Evolutionary conservation across 129 eudicot species (phyloP).

Genomic region (Helichrysum umbraculigerum): DNA sequence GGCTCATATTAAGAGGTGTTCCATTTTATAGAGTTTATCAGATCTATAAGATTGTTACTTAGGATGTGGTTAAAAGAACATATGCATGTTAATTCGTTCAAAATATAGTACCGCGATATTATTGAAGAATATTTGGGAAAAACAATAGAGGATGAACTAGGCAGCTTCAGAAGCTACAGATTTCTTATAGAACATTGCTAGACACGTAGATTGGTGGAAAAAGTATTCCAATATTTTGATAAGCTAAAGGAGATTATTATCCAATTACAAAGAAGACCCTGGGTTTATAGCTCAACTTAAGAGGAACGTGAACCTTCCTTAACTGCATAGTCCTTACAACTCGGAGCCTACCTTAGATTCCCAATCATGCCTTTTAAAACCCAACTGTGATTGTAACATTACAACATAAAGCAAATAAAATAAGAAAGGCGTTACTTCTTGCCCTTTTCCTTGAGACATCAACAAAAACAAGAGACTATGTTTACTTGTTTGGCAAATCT

Average conservation of each 20-base stretch:
- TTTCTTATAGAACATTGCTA: neutral
- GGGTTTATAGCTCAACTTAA: neutral
- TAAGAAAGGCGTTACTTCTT: neutral
- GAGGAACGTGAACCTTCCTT: neutral
- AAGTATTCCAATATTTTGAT: no score
- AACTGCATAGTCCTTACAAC: neutral
- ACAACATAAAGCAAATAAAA: neutral
- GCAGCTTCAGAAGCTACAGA: neutral
- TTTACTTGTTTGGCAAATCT: no score
- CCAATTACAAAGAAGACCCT: neutral
- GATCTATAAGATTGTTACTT: neutral
- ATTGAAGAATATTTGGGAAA: neutral
- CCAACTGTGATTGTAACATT: neutral
- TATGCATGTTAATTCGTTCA: neutral
- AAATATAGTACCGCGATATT: neutral
- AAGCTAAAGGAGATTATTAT: neutral
- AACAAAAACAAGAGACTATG: neutral
- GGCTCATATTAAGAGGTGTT: neutral
- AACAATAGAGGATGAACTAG: neutral
- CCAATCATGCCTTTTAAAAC: neutral
- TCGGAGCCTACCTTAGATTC: neutral
- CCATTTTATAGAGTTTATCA: neutral
- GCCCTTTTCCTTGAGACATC: neutral
- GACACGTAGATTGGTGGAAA: neutral
- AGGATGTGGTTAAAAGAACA: neutral